Base-by-base conservation (phyloP, 768 basidiomycete genomes). In the Cystobasidium onofrii region DNA sequence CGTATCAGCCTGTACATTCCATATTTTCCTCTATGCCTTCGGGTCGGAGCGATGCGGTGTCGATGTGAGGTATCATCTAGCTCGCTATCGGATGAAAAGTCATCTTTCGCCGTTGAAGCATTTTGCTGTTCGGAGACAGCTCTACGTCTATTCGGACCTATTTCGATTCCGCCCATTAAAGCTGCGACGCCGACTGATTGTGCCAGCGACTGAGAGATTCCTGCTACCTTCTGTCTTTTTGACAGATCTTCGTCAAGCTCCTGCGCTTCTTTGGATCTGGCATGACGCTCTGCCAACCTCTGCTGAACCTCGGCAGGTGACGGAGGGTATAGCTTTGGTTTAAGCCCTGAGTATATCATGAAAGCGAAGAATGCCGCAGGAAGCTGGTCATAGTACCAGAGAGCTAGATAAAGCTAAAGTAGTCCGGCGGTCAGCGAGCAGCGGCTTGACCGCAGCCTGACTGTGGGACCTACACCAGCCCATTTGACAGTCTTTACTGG, bases 341-440 rank as follows among this genome's bases (percentile, higher is more conserved):
- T 71, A 12, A 71, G 25, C 23, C 34, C 43, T 12, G 4, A 27
- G 31, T 71, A 71, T 12, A 46, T 17, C 6, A 60, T 12, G 52
- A 34, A 71, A 12, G 18, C 69, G 36, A 57, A 71, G 34, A 71
- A 18, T 15, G 52, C 69, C 9, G 69, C 69, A 31, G 69, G 69
- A 27, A 71, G 50, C 69, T 71, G 69, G 36, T 71, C 69, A 34
- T 71, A 60, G 23, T 55, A 71, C 69, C 69, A 71, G 10, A 55
- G 25, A 23, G 69, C 69, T 34, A 71, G 41, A 31, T 71, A 71
- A 25, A 29, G 39, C 64, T 39, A 6, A 15, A 39, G 39, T 6
- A 39, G 15, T 39, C 7, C 39, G 39, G 6, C n/a, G n/a, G n/a
- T n/a, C n/a, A n/a, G n/a, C n/a, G 27, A 36, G 13, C 7, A 57